phyloP scores from a whole-genome alignment of 2,329 filamentous ascomycete species.

The Aspergillus nomiae region DNA sequence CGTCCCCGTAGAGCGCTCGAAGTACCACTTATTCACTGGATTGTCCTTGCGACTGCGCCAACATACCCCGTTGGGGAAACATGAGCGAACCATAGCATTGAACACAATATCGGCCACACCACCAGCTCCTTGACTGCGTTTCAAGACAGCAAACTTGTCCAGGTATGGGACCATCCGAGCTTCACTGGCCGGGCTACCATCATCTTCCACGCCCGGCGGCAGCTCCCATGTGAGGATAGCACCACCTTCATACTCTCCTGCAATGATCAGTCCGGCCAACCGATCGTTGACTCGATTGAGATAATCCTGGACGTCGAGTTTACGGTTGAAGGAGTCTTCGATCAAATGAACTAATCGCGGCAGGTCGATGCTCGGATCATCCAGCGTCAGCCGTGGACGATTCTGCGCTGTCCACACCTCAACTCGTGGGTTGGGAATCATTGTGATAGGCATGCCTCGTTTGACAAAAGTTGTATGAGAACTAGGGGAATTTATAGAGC shows the following conservation, averaged over 20 bases:
- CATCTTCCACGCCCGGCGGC: slow-evolving; percentile 62
- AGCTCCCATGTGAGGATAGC: slow-evolving; percentile 94
- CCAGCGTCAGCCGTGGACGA: slow-evolving; percentile 67
- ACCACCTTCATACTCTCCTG: slow-evolving; percentile 93
- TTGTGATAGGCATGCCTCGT: slow-evolving; percentile 83
- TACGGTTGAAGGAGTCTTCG: slow-evolving; percentile 87
- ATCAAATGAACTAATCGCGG: slow-evolving; percentile 82
- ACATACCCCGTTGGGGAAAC: slow-evolving; percentile 85
- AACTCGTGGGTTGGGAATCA: slow-evolving; percentile 71
- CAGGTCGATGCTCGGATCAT: slow-evolving; percentile 80
- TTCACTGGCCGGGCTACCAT: slow-evolving; percentile 53
- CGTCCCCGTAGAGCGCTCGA: slow-evolving; percentile 82
- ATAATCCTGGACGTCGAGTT: slow-evolving; percentile 82
- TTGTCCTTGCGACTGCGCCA: slow-evolving; percentile 91
- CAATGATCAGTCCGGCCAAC: slow-evolving; percentile 89
- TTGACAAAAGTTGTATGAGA: slow-evolving; percentile 80
- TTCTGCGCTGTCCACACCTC: slow-evolving; percentile 69
- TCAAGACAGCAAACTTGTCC: slow-evolving; percentile 95
- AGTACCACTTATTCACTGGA: slow-evolving; percentile 99
- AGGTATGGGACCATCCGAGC: slow-evolving; percentile 83
- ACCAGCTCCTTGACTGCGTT: slow-evolving; percentile 81
- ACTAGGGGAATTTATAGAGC: slow-evolving; percentile 40
- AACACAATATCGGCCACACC: slow-evolving; percentile 96
- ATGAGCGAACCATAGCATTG: slow-evolving; percentile 88
- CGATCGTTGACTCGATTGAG: slow-evolving; percentile 76